These are phyloP conservation scores for Tulasnella sp. DNA, from an alignment of 768 basidiomycete genomes.

Conservation along the genomic window DNA sequence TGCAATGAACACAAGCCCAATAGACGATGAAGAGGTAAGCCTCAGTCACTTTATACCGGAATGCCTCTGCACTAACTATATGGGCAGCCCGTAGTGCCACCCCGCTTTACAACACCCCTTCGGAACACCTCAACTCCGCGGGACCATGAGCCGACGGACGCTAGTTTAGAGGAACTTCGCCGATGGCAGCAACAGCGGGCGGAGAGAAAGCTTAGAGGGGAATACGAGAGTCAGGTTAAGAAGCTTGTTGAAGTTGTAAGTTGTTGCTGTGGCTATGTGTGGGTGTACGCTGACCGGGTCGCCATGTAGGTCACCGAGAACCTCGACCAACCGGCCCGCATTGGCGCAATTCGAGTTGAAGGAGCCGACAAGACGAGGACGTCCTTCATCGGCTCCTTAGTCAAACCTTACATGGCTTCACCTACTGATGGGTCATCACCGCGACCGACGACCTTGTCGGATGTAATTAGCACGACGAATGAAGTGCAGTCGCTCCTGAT, in stretches of 20 bases:
- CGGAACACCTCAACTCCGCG: slow-evolving; percentile 42
- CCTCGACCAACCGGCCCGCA: slow-evolving; percentile 48
- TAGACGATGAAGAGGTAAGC: slow-evolving; percentile 8
- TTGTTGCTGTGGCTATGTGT: slow-evolving; percentile 22
- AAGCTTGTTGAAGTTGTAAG: slow-evolving; percentile 55
- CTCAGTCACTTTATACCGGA: background rate
- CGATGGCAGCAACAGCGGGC: slow-evolving; percentile 72
- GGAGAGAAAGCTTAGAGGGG: slow-evolving; percentile 52
- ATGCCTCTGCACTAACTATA: slow-evolving; percentile 3
- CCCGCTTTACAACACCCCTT: slow-evolving; percentile 37
- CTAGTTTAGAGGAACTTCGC: slow-evolving; percentile 42
- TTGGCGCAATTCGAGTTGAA: slow-evolving; percentile 71
- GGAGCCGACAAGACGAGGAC: slow-evolving; percentile 63
- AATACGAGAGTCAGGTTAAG: slow-evolving; percentile 61
- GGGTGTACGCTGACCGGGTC: background rate
- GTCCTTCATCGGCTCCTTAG: slow-evolving; percentile 69
- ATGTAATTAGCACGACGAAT: slow-evolving; percentile 59
- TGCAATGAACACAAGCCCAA: background rate
- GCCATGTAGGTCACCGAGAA: slow-evolving; percentile 50
- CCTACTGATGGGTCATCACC: slow-evolving; percentile 17
- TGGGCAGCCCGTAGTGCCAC: slow-evolving; percentile 12
- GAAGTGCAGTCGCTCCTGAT: slow-evolving; percentile 52
- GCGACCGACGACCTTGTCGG: slow-evolving; percentile 39
- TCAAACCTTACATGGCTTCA: slow-evolving; percentile 42
- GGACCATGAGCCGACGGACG: slow-evolving; percentile 39